Conservation (phyloP, 192 early-diverging fungal species). For the Coemansia sp. region DNA sequence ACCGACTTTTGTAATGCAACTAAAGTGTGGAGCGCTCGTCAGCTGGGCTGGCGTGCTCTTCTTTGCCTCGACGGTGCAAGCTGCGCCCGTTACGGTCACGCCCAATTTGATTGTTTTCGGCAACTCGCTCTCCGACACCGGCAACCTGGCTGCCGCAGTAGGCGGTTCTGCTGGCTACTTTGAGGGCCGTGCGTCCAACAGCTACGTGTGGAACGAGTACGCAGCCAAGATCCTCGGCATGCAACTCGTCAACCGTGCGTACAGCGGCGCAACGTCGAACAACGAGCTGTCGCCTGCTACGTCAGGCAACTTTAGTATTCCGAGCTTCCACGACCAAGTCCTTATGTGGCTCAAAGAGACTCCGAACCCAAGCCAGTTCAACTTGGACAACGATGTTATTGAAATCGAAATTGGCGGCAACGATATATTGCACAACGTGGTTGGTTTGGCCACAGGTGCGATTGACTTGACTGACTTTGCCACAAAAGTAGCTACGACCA, state of each 20-base stretch:
- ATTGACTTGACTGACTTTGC: conserved; percentile 27
- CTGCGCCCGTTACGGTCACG: conserved; percentile 23
- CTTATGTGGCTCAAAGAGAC: conserved; percentile 17
- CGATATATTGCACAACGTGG: conserved; percentile 29
- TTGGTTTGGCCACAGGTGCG: conserved; percentile 16
- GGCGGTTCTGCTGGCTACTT: conserved; percentile 20
- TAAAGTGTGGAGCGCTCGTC: conserved; percentile 15
- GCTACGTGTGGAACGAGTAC: conserved; percentile 53
- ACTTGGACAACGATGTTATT: conserved; percentile 42
- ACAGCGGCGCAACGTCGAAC: conserved; percentile 47
- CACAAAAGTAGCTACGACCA: conserved; percentile 14
- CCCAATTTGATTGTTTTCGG: conserved; percentile 52
- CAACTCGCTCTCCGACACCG: conserved; percentile 43
- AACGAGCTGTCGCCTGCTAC: conserved; percentile 40
- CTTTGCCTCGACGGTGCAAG: conserved; percentile 19
- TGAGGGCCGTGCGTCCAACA: conserved; percentile 43
- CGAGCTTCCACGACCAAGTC: conserved; percentile 52
- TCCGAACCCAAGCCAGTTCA: conserved; percentile 30
- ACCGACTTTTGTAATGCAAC: conserved; percentile 8
- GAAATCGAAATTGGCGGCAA: conserved; percentile 47
- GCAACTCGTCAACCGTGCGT: conserved; percentile 35
- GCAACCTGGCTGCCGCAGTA: conserved; percentile 20
- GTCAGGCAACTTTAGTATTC: conserved; percentile 21
- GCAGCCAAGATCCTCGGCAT: conserved; percentile 38
- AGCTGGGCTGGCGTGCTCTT: conserved; percentile 23